phyloP scores from a whole-genome alignment of 345 rosid species.

The Litchi chinensis region DNA sequence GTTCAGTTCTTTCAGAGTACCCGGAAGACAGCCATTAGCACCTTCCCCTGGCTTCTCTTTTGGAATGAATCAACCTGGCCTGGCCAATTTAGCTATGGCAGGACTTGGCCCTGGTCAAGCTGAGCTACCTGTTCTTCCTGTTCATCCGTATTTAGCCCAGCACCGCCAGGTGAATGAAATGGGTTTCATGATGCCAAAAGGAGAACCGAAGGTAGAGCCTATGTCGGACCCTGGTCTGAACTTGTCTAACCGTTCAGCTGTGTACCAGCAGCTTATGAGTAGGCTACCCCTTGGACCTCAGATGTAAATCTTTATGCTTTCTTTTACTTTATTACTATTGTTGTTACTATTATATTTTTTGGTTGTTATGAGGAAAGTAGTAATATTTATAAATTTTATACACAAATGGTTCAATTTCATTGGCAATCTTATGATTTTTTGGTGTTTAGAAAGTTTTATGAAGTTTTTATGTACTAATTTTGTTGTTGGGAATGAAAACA shows the following conservation, averaged over 20 bases:
- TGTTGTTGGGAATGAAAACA: slow-evolving; percentile 6
- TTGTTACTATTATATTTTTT: neutral
- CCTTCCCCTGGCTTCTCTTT: slow-evolving; percentile 66
- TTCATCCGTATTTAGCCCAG: slow-evolving; percentile 62
- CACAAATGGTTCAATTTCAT: slow-evolving; percentile 18
- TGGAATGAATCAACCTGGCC: slow-evolving; percentile 59
- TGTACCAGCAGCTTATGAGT: slow-evolving; percentile 80
- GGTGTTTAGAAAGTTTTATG: neutral
- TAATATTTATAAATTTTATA: slow-evolving; percentile 23
- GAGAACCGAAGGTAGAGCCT: slow-evolving; percentile 79
- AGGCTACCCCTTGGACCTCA: slow-evolving; percentile 82
- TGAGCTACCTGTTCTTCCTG: slow-evolving; percentile 56
- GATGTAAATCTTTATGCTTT: slow-evolving; percentile 40
- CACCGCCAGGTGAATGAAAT: slow-evolving; percentile 50
- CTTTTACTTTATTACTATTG: neutral
- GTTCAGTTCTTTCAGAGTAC: slow-evolving; percentile 58
- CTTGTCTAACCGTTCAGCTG: slow-evolving; percentile 53
- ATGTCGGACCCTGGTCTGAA: slow-evolving; percentile 58
- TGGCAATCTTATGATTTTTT: slow-evolving; percentile 4
- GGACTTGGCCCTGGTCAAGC: slow-evolving; percentile 64
- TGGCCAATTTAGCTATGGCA: slow-evolving; percentile 69
- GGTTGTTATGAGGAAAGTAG: slow-evolving; percentile 32
- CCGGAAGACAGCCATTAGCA: slow-evolving; percentile 75
- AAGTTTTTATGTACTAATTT: neutral
- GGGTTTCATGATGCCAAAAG: slow-evolving; percentile 74